A percentile compares a stretch with the other conserved stretches of the same genome.
Evolutionary conservation across 2,329 filamentous ascomycete species (phyloP).

Genomic region (Neoarthrinium moseri): DNA sequence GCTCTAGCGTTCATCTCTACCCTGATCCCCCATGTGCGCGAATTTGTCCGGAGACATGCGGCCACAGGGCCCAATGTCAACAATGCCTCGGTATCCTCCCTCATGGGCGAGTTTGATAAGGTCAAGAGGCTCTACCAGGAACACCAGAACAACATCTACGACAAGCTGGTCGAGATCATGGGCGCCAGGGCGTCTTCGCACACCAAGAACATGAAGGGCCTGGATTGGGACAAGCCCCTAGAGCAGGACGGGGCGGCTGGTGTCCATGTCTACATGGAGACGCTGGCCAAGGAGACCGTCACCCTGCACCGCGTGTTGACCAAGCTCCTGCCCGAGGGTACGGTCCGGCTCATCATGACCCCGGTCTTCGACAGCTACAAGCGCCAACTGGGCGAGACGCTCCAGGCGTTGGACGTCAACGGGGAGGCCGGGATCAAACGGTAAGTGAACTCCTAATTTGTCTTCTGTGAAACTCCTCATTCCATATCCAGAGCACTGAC

Average conservation of each 20-base stretch:
- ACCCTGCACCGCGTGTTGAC: slow-evolving; percentile 81
- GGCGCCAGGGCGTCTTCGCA: slow-evolving; percentile 71
- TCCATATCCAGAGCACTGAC: neutral
- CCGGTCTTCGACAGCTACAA: slow-evolving; percentile 82
- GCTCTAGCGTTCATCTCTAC: slow-evolving; percentile 84
- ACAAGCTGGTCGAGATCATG: slow-evolving; percentile 94
- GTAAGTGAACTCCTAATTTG: slow-evolving; percentile 54
- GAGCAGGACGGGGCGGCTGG: slow-evolving; percentile 30
- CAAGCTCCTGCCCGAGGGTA: slow-evolving; percentile 75
- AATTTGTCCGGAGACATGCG: slow-evolving; percentile 81
- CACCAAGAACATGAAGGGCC: slow-evolving; percentile 70
- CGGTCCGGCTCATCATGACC: slow-evolving; percentile 79
- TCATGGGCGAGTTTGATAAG: slow-evolving; percentile 87
- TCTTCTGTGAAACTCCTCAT: no score
- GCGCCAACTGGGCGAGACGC: slow-evolving; percentile 72
- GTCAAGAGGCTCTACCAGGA: slow-evolving; percentile 81
- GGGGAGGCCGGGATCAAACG: slow-evolving; percentile 69
- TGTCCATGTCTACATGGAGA: slow-evolving; percentile 79
- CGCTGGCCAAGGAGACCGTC: slow-evolving; percentile 78
- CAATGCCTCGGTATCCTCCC: slow-evolving; percentile 46
- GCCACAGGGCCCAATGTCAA: slow-evolving; percentile 40
- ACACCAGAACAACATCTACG: slow-evolving; percentile 86
- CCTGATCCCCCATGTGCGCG: slow-evolving; percentile 84
- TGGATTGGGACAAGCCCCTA: slow-evolving; percentile 66
- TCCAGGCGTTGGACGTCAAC: slow-evolving; percentile 63